Evolutionary conservation across 164 flowering plant genomes (phyloP), one percentile per base, ranked within the genome.

Genomic region (Pachysandra terminalis): DNA sequence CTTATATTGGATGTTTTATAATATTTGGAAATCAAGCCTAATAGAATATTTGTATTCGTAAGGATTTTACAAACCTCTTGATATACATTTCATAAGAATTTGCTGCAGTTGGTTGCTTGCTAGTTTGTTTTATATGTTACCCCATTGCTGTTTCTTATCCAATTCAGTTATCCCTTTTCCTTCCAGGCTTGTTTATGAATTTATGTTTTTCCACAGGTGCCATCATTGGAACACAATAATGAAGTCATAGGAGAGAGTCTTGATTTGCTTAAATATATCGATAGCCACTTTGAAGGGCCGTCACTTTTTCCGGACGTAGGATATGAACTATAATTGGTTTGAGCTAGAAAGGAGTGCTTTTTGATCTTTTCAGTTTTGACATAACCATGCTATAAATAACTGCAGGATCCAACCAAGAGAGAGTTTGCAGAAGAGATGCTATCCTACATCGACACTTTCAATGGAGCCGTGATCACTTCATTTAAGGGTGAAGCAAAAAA

Each of bases 181-280:
- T n/a, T n/a, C n/a, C n/a, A 45, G 51, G 1, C 15, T 45, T 32
- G 37, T 32, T 3, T 3, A 7, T 32, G 14, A 40, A 35, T 32
- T 24, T 63, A n/a, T n/a, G n/a, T 48, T 28, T 64, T 28, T 45
- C 19, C 57, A 40, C 80, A 91, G 97, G 97, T 91, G 55, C 98
- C 98, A 69, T 60, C 96, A 6, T 60, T 93, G 81, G 98, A 93
- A 74, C 92, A 90, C 80, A 82, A 90, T 58, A 82, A 84, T 70
- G 79, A 88, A 80, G 82, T 93, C 21, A 86, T 17, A 65, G 98
- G 90, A 68, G 97, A 93, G 80, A 89, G 96, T 69, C 82, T 93
- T 64, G 97, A 90, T 69, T 77, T 93, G 84, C 70, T 93, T 27
- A 90, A 84, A 64, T 93, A 87, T 68, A 60, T 93, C 49, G 96